A percentile compares a stretch with the other conserved stretches of the same genome.
Conservation (phyloP, 257 asterid genomes). For the Solanum sitiens region DNA sequence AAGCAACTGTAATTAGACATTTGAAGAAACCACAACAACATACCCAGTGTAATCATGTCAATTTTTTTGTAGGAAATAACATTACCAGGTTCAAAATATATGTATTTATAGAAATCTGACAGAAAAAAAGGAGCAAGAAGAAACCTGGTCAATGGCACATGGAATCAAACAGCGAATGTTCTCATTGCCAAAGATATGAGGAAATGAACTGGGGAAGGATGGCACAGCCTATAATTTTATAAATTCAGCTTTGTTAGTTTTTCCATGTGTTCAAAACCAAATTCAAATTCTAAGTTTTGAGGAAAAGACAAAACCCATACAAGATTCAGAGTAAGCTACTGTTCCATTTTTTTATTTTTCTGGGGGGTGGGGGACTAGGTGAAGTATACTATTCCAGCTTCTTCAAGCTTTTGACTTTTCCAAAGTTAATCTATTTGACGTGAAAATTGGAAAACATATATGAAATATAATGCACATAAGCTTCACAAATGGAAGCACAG, state of each 20-base stretch:
- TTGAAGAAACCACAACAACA: neutral
- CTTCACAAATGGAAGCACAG: neutral
- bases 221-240: conserved; percentile 68
- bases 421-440: neutral
- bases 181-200: conserved; percentile 77
- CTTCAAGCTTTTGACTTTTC: neutral
- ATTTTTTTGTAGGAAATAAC: neutral
- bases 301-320: neutral
- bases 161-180: conserved; percentile 84
- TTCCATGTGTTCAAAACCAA: neutral
- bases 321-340: neutral
- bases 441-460: neutral
- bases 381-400: neutral
- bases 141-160: conserved; percentile 96
- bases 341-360: neutral
- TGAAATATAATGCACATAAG: too few species aligned
- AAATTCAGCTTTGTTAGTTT: neutral
- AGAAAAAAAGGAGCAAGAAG: conserved; percentile 7
- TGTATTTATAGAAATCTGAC: neutral
- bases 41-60: neutral
- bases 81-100: neutral
- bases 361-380: neutral
- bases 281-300: neutral
- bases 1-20: neutral
- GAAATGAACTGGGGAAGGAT: conserved; percentile 90